Evolutionary conservation across 208 protist species (phyloP), one percentile per base, ranked within the genome.

Genomic region (Phytomonas sp.): DNA sequence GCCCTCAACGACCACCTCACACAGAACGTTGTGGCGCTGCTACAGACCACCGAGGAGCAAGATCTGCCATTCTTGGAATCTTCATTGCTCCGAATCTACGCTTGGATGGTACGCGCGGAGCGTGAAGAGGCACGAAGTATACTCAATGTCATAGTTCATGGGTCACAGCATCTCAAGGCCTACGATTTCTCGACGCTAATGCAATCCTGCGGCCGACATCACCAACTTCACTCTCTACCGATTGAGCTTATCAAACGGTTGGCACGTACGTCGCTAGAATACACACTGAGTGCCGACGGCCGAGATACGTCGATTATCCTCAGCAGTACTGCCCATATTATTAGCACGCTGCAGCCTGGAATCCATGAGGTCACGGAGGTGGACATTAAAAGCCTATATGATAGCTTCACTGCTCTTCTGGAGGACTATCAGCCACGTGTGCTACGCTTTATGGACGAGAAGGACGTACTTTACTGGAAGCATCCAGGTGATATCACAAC

Each of bases 101-200:
- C 82, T 29, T 95, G 89, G 89, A 85, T 95, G 78, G 82, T 91
- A 53, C 84, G 86, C 11, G 77, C 79, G 60, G 89, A 90, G 56
- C 78, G 77, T 30, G 37, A 66, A 1, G 84, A 89, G 66, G 71
- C 81, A 13, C 82, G 77, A 56, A 74, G 83, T 56, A 33, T 95
- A 23, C 83, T 95, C 9, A 60, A 71, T 56, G 69, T 89, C 2
- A 76, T 95, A 26, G 68, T 89, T 11, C 78, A 90, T 62, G 69
- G 85, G 46, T 81, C 82, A 0, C 84, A 83, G 6, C 68, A 84
- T 7, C 84, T 91, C 34, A 17, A 62, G 5, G 62, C 70, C 26
- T 74, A 70, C 67, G 78, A 89, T 56, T 92, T 87, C 62, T 33
- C 78, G 11, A 89, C 80, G 0, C 53, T 95, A 23, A 76, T 88